Conservation (phyloP, 768 basidiomycete genomes). For the Russula griseocarnosa region DNA sequence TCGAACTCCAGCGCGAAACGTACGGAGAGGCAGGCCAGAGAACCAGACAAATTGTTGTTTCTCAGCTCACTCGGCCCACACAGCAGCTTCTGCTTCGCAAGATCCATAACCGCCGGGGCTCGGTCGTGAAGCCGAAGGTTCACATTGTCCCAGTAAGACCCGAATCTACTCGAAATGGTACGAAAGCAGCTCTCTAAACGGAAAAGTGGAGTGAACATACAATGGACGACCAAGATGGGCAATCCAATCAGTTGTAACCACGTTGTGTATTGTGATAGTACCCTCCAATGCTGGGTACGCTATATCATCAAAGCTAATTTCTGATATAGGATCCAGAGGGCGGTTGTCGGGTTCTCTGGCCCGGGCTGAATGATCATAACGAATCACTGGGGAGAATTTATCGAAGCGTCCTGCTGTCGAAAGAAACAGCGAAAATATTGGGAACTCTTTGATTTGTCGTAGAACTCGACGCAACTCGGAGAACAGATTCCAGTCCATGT, state of each 20-base stretch:
- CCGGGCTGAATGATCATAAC: neutral
- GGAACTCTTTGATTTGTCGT: neutral
- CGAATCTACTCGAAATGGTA: neutral
- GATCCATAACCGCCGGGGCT: no score
- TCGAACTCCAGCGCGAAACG: no score
- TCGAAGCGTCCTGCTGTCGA: no score
- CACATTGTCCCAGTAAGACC: neutral
- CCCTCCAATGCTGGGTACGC: neutral
- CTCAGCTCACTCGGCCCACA: no score
- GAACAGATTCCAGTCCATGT: neutral
- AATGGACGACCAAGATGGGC: no score
- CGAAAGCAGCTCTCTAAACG: neutral
- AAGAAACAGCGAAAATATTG: no score
- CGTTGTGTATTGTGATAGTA: neutral
- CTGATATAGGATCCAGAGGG: neutral
- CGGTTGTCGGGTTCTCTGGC: neutral
- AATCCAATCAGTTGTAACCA: no score
- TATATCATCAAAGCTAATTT: no score
- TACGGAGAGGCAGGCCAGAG: no score
- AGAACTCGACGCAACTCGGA: neutral
- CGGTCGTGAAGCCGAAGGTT: no score
- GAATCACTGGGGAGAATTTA: neutral
- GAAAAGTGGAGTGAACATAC: neutral
- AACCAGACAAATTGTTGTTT: no score
- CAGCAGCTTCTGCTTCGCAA: no score